A percentile compares a stretch with the other conserved stretches of the same genome.
These are phyloP conservation scores for Coemansia asiatica DNA, from an alignment of 192 early-diverging fungal species.

Conservation along the genomic window DNA sequence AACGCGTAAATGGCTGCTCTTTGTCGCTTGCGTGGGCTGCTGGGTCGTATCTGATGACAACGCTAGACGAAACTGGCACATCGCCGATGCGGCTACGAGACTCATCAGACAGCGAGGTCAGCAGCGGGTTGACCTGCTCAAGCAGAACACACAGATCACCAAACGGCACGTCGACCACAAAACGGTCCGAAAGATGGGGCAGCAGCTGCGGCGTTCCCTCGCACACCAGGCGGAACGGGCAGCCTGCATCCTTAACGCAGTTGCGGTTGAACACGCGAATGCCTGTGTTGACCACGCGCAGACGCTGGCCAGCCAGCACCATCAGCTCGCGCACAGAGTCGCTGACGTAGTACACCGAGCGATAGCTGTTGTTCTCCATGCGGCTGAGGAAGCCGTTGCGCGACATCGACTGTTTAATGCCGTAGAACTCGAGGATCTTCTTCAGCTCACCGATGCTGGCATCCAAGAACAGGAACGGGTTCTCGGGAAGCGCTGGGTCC, in stretches of 20 bases:
- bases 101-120: slow-evolving; percentile 49
- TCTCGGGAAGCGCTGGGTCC: slow-evolving; percentile 64
- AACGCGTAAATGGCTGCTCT: slow-evolving; percentile 41
- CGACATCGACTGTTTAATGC: slow-evolving; percentile 73
- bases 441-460: slow-evolving; percentile 61
- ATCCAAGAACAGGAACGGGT: slow-evolving; percentile 84
- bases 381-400: slow-evolving; percentile 85
- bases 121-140: slow-evolving; percentile 56
- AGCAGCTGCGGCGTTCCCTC: slow-evolving; percentile 68
- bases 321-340: slow-evolving; percentile 76
- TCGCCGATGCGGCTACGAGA: slow-evolving; percentile 37
- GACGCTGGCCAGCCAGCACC: slow-evolving; percentile 58
- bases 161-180: slow-evolving; percentile 51
- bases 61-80: slow-evolving; percentile 58
- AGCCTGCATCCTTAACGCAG: slow-evolving; percentile 59
- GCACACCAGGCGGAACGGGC: slow-evolving; percentile 65
- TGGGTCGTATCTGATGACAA: slow-evolving; percentile 60
- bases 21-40: slow-evolving; percentile 19
- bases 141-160: slow-evolving; percentile 57
- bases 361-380: slow-evolving; percentile 66
- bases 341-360: slow-evolving; percentile 84
- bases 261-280: slow-evolving; percentile 84
- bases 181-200: slow-evolving; percentile 53
- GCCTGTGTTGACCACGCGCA: slow-evolving; percentile 90
- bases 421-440: slow-evolving; percentile 72